Conservation (phyloP, 768 basidiomycete species). For the Psilocybe tampanensis region DNA sequence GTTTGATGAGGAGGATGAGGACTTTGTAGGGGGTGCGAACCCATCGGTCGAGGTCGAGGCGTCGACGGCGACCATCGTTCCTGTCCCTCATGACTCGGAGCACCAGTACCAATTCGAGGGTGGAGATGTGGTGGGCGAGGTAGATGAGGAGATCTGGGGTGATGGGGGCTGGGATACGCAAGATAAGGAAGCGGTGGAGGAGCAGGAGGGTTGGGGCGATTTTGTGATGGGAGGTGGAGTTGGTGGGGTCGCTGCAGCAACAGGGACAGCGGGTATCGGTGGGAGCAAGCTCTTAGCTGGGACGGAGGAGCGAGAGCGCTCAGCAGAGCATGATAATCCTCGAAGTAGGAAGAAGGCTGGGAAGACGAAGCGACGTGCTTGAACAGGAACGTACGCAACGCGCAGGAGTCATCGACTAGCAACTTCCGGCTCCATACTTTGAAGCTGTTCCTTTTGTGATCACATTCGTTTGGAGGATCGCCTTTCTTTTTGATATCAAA, state of each 20-base stretch:
- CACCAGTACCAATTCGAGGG: constrained; percentile 22
- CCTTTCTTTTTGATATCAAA: no score
- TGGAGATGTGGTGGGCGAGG: constrained; percentile 31
- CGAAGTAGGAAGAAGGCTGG: no score
- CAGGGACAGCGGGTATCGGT: not conserved
- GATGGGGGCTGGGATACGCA: constrained; percentile 44
- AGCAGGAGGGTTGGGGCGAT: constrained; percentile 53
- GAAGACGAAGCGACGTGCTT: no score
- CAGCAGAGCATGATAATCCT: no score
- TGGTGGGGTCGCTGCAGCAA: not conserved
- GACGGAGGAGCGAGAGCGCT: no score
- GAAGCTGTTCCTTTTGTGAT: no score
- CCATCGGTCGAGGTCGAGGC: constrained; percentile 9
- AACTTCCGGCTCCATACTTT: no score
- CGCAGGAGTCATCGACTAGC: no score
- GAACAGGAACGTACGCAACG: no score
- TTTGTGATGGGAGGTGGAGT: constrained; percentile 20
- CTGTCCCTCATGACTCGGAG: constrained; percentile 31
- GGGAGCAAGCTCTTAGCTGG: not conserved
- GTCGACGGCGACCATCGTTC: constrained; percentile 9
- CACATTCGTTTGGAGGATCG: no score
- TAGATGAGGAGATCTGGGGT: constrained; percentile 33
- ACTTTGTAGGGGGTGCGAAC: constrained; percentile 37
- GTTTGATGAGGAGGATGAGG: constrained; percentile 74
- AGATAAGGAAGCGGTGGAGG: constrained; percentile 49